Percentiles rank a stretch among this genome's conserved stretches.
Evolutionary conservation across 2,329 filamentous ascomycete genomes (phyloP).

Genomic region (Ophiognomonia clavigignenti-juglandacearum): DNA sequence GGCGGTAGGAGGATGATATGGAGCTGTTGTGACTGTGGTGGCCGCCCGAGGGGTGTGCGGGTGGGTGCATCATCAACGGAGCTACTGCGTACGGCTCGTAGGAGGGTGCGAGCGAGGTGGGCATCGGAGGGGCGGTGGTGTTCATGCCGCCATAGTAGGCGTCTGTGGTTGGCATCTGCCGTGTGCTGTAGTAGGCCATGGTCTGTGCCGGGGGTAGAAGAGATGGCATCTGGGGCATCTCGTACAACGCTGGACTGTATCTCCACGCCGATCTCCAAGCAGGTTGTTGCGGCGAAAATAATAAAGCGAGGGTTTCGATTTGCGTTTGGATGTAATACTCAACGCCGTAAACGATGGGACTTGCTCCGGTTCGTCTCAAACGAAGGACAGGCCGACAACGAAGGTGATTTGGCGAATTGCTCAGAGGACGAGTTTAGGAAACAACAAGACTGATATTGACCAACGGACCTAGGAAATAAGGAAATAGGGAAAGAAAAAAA

Average conservation of each 20-base stretch:
- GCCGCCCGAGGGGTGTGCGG: conserved; percentile 20
- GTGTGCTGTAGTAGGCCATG: conserved; percentile 30
- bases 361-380: conserved; percentile 3
- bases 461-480: conserved; percentile 1
- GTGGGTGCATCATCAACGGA: conserved; percentile 24
- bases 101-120: conserved; percentile 21
- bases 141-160: conserved; percentile 28
- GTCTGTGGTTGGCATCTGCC: conserved; percentile 17
- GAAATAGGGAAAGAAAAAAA: conserved; percentile 12
- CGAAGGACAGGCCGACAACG: conserved; percentile 13
- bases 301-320: too few relatives aligned
- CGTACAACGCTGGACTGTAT: not conserved
- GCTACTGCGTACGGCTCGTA: conserved; percentile 31
- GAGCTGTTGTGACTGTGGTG: conserved; percentile 19
- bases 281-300: too few relatives aligned
- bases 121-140: conserved; percentile 22
- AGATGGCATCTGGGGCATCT: conserved; percentile 19
- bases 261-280: too few relatives aligned
- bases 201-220: conserved; percentile 17
- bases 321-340: not conserved
- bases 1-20: conserved; percentile 22
- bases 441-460: conserved; percentile 6
- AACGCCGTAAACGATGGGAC: not conserved
- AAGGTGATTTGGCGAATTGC: not conserved
- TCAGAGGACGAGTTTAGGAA: not conserved